Base-by-base conservation (phyloP, 768 basidiomycete genomes). In the Xerocomellus chrysenteron region DNA sequence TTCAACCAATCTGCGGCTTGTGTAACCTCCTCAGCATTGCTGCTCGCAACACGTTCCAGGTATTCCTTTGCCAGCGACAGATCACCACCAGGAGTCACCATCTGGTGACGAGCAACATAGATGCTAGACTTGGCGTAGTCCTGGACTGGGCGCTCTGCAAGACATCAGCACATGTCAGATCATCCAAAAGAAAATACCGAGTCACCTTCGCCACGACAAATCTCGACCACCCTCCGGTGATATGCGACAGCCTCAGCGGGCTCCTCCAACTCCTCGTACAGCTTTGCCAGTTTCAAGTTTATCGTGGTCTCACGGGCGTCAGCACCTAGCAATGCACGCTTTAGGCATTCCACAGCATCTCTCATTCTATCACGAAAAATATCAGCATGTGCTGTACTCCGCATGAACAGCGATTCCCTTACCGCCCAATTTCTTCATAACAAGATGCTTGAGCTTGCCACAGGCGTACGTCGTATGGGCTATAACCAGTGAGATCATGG, bases 371-470 rank as follows among this genome's bases (percentile, higher is more conserved):
- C 50, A 55, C 51, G 47, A 52, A 47, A 36, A 35, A 28, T 17
- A 33, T 66, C 37, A 65, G 50, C 17, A 21, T 24, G 36, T n/a
- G 16, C 45, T 28, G 24, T 33, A 42, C 46, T 17, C 30, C 24
- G 44, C 26, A 19, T 19, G 45, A 43, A 41, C 17, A 54, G 5
- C 6, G 11, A 40, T 32, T 2, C 37, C 70, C 81, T 59, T 64
- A 92, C 94, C 87, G 80, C 66, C 88, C 86, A 62, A 97, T 84
- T 68, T 94, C 91, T 72, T 95, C 92, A 71, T 98, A 98, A 64
- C 94, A 96, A 64, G 87, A 85, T 5, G 90, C 95, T 64, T 97
- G 85, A 9, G 94, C 94, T 64, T 92, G 90, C 97, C 97, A 98
- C 74, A 98, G 80, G 37, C 97, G 85, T 37, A 94, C 88, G 71